phyloP scores from a whole-genome alignment of 2,329 filamentous ascomycete species.

The Penicillium hordei region DNA sequence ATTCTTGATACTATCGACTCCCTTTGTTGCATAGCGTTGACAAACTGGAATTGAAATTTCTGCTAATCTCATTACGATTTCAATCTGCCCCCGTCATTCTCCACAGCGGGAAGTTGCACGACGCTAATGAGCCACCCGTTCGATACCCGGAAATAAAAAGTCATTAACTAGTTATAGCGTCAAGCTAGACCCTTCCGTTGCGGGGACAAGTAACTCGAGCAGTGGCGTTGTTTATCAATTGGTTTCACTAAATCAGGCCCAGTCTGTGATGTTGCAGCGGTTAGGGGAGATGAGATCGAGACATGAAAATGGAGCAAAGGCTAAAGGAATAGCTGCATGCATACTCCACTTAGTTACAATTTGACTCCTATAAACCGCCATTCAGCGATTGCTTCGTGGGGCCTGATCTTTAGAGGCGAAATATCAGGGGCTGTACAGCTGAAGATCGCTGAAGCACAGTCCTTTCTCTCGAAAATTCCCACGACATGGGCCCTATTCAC shows the following conservation, averaged over 20 bases:
- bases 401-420: no score
- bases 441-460: background rate
- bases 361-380: no score
- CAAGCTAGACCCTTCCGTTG: conserved; percentile 10
- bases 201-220: conserved; percentile 6
- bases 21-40: no score
- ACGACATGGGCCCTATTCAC: background rate
- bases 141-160: conserved; percentile 1
- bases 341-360: no score
- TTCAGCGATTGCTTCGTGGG: no score
- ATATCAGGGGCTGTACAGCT: no score
- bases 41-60: no score
- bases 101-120: background rate
- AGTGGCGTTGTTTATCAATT: background rate
- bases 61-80: no score
- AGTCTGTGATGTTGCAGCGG: background rate
- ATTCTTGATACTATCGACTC: no score
- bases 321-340: no score
- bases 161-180: no score
- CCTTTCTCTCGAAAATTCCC: background rate
- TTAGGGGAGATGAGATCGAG: background rate
- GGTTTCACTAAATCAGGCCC: background rate
- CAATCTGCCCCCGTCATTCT: background rate
- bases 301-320: no score
- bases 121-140: background rate